phyloP scores from a whole-genome alignment of 139 green algal genomes.

The Diplosphaera chodatii region DNA sequence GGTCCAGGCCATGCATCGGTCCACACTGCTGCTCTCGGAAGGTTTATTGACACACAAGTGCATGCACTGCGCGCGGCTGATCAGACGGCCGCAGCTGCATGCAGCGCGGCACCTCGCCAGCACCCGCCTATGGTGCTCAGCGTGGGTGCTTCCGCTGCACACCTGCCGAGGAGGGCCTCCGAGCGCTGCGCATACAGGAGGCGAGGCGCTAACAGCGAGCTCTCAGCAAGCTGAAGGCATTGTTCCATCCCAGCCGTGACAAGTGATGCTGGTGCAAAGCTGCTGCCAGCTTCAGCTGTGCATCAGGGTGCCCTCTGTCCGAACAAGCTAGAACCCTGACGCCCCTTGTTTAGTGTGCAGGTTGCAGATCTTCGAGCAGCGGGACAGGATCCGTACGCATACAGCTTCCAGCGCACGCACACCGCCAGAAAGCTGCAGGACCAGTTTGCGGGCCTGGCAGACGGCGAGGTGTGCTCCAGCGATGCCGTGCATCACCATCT shows the following conservation, averaged over 20 bases:
- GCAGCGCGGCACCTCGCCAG: not conserved
- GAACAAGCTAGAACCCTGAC: not conserved
- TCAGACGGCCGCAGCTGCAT: not conserved
- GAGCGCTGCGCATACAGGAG: conserved; percentile 64
- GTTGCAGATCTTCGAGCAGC: conserved; percentile 50
- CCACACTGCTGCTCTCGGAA: not conserved
- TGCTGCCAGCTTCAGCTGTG: not conserved
- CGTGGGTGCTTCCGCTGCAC: not conserved
- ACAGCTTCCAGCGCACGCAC: conserved; percentile 84
- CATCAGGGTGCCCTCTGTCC: not conserved
- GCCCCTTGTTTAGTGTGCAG: conserved; percentile 19
- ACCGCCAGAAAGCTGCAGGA: conserved; percentile 70
- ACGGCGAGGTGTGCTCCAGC: conserved; percentile 47
- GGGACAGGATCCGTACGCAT: conserved; percentile 86
- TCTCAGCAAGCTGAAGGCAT: too few relatives aligned
- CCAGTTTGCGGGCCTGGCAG: conserved; percentile 44
- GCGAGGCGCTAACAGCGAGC: conserved; percentile 7
- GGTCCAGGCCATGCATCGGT: not conserved
- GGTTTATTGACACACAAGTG: not conserved
- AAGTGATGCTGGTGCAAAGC: not conserved
- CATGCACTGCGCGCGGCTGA: not conserved
- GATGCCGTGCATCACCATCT: too few relatives aligned
- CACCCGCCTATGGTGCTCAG: not conserved
- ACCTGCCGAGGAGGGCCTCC: conserved; percentile 59
- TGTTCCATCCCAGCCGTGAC: too few relatives aligned